Base-by-base conservation (phyloP, 352 stramenopile genomes). In the Phytophthora parvispora region DNA sequence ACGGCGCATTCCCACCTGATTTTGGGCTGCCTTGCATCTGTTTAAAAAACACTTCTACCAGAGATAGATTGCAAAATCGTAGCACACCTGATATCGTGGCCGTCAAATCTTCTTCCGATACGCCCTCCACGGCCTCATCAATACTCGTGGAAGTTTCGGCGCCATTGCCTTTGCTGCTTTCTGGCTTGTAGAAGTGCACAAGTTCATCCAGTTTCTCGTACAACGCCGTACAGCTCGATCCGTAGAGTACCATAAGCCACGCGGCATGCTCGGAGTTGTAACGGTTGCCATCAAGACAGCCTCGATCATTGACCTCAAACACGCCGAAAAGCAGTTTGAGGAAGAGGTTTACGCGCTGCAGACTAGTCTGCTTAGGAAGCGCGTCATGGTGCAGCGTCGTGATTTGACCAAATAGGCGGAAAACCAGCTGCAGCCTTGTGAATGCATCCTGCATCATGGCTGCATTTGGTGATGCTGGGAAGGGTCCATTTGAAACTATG, bases 151-250 rank as follows among this genome's bases (percentile, higher is more conserved):
- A 43, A 29, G 20, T 45, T 31, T 80, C 54, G 13, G 7, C 40
- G 9, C 12, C 16, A 22, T 13, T 80, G 16, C 58, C 60, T 40
- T 67, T 64, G n/a, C 73, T 66, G 12, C 25, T 64, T 7, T 78
- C 68, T 2, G 28, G 34, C 7, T 88, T 88, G 67, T 81, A 93
- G 25, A 87, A 67, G 38, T 93, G 81, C 20, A 94, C 86, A 38
- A 95, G 74, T 51, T 95, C 88, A 59, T 95, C 88, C 20, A 95
- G 63, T 31, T 95, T 95, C 40, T 95, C 88, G 43, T 93, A 95
- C 8, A 95, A 58, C 0, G 91, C 81, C 1, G 83, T 93, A 54
- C 88, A 94, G 40, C 78, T 84, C 0, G 88, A 86, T 7, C 84
- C 88, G 42, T 92, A 90, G 1, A 95, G 59, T 13, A 90, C 85